phyloP scores from a whole-genome alignment of 108 stramenopile genomes.

The Cyclotella cryptica region DNA sequence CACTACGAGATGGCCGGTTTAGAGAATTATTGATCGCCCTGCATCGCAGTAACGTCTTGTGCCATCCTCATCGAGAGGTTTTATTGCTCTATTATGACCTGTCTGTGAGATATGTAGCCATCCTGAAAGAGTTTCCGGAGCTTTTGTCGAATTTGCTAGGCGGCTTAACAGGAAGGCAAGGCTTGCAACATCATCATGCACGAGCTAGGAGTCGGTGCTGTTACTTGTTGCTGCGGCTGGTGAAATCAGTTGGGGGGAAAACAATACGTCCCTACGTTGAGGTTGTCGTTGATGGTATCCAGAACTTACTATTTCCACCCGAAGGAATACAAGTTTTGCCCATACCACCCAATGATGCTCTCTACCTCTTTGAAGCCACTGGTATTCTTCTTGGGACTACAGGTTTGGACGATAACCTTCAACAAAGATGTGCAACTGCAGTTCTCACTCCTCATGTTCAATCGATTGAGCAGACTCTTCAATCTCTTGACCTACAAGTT shows the following conservation, averaged over 20 bases:
- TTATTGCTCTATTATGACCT: slow-evolving; percentile 72
- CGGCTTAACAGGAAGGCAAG: slow-evolving; percentile 61
- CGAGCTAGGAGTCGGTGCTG: slow-evolving; percentile 69
- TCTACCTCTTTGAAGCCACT: slow-evolving; percentile 80
- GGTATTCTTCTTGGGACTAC: slow-evolving; percentile 79
- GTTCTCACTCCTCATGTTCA: slow-evolving; percentile 78
- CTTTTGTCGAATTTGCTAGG: slow-evolving; percentile 61
- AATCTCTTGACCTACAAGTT: slow-evolving; percentile 28
- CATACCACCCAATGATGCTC: slow-evolving; percentile 67
- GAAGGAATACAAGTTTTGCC: slow-evolving; percentile 15
- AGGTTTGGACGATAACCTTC: slow-evolving; percentile 58
- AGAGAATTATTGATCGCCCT: slow-evolving; percentile 61
- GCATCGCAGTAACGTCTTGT: slow-evolving; percentile 65
- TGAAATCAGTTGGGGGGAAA: slow-evolving; percentile 60
- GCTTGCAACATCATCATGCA: slow-evolving; percentile 65
- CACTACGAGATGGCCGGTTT: slow-evolving; percentile 65
- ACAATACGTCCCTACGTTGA: slow-evolving; percentile 70
- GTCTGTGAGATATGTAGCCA: slow-evolving; percentile 62
- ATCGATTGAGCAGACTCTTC: slow-evolving; percentile 60
- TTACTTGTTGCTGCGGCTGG: slow-evolving; percentile 65
- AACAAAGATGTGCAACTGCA: slow-evolving; percentile 60
- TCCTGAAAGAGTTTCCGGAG: slow-evolving; percentile 57
- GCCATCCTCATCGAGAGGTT: slow-evolving; percentile 70
- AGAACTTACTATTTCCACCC: slow-evolving; percentile 61
- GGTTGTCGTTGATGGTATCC: slow-evolving; percentile 72